phyloP scores from a whole-genome alignment of 257 asterid genomes.

The Pogostemon cablin region DNA sequence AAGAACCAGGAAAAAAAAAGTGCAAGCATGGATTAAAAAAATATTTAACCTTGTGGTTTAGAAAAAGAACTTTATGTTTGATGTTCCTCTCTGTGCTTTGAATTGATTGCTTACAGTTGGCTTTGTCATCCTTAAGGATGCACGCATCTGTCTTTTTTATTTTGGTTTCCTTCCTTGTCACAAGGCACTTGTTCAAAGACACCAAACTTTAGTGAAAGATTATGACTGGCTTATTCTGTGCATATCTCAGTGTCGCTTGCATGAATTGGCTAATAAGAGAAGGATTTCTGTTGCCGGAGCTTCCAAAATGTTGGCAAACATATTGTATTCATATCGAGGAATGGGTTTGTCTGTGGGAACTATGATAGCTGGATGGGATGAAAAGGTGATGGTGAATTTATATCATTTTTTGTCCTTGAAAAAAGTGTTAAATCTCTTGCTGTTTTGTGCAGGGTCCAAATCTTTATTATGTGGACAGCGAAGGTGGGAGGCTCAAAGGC shows the following conservation, averaged over 20 bases:
- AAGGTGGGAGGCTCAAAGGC: slow-evolving; percentile 98
- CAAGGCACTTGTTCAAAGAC: slow-evolving; percentile 3
- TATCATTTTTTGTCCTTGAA: not conserved
- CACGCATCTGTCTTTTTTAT: not conserved
- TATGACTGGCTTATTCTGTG: slow-evolving; percentile 24
- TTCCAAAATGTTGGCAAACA: slow-evolving; percentile 87
- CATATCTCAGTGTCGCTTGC: slow-evolving; percentile 78
- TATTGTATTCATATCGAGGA: slow-evolving; percentile 90
- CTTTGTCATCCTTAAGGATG: not conserved
- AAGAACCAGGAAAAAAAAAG: not conserved
- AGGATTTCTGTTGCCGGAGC: slow-evolving; percentile 95
- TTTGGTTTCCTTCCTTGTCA: not conserved
- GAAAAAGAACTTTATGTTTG: not conserved
- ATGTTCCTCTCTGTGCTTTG: slow-evolving; percentile 21
- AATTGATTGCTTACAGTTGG: not conserved
- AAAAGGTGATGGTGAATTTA: slow-evolving; percentile 56
- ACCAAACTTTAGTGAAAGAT: slow-evolving; percentile 4
- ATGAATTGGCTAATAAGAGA: slow-evolving; percentile 94
- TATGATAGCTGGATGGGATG: slow-evolving; percentile 99
- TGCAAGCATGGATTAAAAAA: not conserved
- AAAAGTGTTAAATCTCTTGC: slow-evolving; percentile 15
- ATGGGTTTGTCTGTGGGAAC: slow-evolving; percentile 97
- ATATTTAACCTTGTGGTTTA: slow-evolving; percentile 11
- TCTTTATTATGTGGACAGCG: slow-evolving; percentile 92
- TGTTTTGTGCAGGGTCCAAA: slow-evolving; percentile 79